A percentile compares a stretch with the other conserved stretches of the same genome.
Evolutionary conservation across 176 grass and related monocot genomes (phyloP).

Genomic region (Paspalum notatum): DNA sequence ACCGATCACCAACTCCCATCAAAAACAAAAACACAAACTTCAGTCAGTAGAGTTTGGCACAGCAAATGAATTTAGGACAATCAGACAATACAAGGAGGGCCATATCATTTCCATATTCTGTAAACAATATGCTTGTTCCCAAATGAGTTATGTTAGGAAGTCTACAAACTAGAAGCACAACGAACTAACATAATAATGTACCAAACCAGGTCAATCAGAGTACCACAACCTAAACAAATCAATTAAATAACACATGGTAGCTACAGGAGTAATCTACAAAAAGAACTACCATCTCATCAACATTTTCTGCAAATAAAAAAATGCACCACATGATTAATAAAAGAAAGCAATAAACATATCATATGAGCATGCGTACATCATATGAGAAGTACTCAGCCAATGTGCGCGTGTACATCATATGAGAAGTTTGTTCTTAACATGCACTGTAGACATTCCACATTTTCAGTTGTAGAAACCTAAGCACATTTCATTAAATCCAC

Average conservation of each 20-base stretch:
- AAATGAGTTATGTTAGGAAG: neutral
- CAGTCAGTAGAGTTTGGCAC: neutral
- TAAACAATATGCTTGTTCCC: neutral
- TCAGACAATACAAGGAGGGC: neutral
- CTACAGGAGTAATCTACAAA: neutral
- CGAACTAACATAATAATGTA: neutral
- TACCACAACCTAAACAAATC: neutral
- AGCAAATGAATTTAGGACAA: neutral
- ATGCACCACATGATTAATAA: neutral
- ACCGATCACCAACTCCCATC: neutral
- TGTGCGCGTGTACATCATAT: neutral
- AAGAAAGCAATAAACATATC: neutral
- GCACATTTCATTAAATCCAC: neutral
- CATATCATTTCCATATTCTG: neutral
- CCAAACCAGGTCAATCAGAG: neutral
- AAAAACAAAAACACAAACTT: conserved; percentile 1
- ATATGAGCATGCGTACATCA: no score
- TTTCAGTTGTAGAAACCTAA: neutral
- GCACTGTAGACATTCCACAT: neutral
- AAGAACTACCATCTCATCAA: neutral
- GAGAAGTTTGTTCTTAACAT: neutral
- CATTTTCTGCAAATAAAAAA: neutral
- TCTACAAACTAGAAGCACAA: neutral
- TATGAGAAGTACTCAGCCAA: neutral
- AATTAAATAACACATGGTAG: neutral